Evolutionary conservation across 1,139 yeast species (phyloP).

Genomic region (Taiozyma sp.): DNA sequence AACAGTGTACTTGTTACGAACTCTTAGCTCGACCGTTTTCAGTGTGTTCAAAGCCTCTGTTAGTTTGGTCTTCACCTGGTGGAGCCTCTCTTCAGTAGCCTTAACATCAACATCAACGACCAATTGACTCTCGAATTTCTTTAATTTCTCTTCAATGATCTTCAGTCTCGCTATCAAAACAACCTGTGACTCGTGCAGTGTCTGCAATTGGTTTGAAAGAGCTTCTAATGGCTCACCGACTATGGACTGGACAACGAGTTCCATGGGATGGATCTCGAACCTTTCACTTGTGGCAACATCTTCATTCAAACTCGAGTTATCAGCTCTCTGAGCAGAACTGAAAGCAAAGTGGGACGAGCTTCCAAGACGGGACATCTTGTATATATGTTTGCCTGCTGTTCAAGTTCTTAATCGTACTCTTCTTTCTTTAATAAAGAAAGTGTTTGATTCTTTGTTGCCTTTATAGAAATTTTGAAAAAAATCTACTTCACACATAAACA

Average conservation of each 20-base stretch:
- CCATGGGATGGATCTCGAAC: constrained; percentile 45
- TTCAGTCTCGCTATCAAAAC: constrained; percentile 45
- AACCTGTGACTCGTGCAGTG: constrained; percentile 50
- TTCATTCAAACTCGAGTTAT: neutral
- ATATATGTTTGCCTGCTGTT: neutral
- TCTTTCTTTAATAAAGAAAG: neutral
- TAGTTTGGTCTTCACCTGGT: constrained; percentile 33
- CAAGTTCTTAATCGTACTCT: neutral
- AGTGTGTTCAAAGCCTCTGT: constrained; percentile 29
- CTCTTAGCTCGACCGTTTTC: constrained; percentile 30
- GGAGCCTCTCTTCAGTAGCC: constrained; percentile 31
- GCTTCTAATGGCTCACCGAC: constrained; percentile 48
- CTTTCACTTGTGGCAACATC: neutral
- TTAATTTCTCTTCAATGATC: constrained; percentile 21
- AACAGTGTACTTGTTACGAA: constrained; percentile 2
- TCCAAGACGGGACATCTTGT: neutral
- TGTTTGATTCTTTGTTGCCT: neutral
- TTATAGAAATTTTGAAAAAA: neutral
- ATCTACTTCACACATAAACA: neutral
- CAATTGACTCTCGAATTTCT: constrained; percentile 13
- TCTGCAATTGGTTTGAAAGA: constrained; percentile 45
- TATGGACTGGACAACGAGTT: constrained; percentile 49
- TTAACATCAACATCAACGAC: constrained; percentile 23
- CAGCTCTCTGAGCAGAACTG: neutral
- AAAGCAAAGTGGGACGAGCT: neutral